Conservation (phyloP, 83 land plant species). For the Diphasiastrum complanatum region DNA sequence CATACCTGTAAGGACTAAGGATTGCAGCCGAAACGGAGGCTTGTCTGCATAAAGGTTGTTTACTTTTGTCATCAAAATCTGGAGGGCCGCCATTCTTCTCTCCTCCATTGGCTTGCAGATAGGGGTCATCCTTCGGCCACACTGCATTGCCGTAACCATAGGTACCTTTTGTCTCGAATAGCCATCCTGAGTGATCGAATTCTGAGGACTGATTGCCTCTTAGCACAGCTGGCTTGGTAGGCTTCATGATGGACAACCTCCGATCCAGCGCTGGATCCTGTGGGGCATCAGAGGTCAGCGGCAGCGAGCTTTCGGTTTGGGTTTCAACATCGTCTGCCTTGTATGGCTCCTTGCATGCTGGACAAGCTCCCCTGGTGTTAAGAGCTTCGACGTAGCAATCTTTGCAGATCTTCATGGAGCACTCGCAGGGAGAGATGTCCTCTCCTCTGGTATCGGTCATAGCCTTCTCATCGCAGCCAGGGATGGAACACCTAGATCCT, state of each 20-base stretch:
- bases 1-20: neutral
- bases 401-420: constrained; percentile 20
- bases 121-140: constrained; percentile 37
- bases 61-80: neutral
- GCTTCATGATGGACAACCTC: constrained; percentile 40
- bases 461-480: constrained; percentile 57
- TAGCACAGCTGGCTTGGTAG: constrained; percentile 34
- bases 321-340: neutral
- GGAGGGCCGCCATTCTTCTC: constrained; percentile 2
- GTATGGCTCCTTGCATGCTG: constrained; percentile 29
- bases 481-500: constrained; percentile 58
- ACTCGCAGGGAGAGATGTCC: constrained; percentile 57
- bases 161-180: constrained; percentile 63
- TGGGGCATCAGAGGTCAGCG: neutral
- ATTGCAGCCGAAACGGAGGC: neutral
- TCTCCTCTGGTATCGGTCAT: constrained; percentile 58
- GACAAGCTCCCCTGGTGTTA: constrained; percentile 9
- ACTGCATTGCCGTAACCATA: constrained; percentile 68
- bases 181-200: constrained; percentile 36
- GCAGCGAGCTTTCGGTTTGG: no score
- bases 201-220: constrained; percentile 2
- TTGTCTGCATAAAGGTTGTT: neutral
- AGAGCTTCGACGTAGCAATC: constrained; percentile 23
- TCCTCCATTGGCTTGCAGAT: no score
- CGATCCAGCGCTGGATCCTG: constrained; percentile 12